Evolutionary conservation across 192 early-diverging fungal genomes (phyloP), one percentile per base, ranked within the genome.

Genomic region (Thamnidium elegans): DNA sequence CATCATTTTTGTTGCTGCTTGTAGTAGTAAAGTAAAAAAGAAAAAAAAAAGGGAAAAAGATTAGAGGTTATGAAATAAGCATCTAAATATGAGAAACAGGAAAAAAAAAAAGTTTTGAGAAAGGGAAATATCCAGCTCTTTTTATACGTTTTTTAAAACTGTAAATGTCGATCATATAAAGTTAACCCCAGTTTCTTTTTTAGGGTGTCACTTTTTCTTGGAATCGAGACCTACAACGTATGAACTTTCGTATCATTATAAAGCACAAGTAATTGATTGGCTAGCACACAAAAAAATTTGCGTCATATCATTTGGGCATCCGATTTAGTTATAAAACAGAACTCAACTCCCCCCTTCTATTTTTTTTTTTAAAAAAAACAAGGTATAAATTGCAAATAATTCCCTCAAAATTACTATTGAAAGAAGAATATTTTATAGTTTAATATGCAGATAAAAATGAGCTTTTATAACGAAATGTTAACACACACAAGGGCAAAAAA

Each of bases 81-180:
- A 50, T 34, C 14, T 1, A 32, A 50, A 51, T 19, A 20, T 30
- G 47, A 39, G 32, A 26, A 39, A 47, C 34, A 63, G 2, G 21
- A 62, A 62, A 63, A 52, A 52, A 53, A 42, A 13, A 14, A 26
- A 32, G 15, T 17, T 48, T 48, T 17, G 1, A 5, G 4, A 5
- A 48, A 48, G 14, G n/a, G 31, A 32, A 55, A 55, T 32, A 31
- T 15, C 6, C 10, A 32, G 30, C 53, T 55, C 53, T 55, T 55
- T 48, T 55, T 55, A 55, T 55, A 55, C n/a, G 32, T 55, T 55
- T 54, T 55, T n/a, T n/a, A n/a, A 34, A 55, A 55, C 30, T 32
- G 14, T 32, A 55, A n/a, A n/a, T 13, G 54, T 20, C 31, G 54
- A 55, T 55, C 53, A n/a, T 30, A 53, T 55, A n/a, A 32, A 34